A percentile compares a stretch with the other conserved stretches of the same genome.
These are phyloP conservation scores for Daldinia vernicosa DNA, from an alignment of 495 filamentous ascomycete species.

Conservation along the genomic window DNA sequence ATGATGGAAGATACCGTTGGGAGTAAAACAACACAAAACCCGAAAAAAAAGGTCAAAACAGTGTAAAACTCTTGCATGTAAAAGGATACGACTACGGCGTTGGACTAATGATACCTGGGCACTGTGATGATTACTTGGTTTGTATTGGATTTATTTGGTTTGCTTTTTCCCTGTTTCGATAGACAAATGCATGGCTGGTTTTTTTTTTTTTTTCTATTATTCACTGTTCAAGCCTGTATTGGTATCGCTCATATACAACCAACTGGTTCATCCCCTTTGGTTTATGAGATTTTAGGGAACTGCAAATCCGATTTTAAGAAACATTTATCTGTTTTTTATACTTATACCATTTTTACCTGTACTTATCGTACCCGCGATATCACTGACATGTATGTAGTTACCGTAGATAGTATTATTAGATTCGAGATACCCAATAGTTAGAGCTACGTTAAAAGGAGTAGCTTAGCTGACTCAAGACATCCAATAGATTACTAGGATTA, in stretches of 20 bases:
- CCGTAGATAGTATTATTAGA: slow-evolving; percentile 5
- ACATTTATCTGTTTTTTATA: neutral
- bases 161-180: slow-evolving; percentile 28
- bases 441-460: slow-evolving; percentile 8
- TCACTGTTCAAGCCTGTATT: slow-evolving; percentile 29
- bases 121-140: slow-evolving; percentile 22
- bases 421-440: neutral
- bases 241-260: slow-evolving; percentile 20
- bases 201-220: slow-evolving; percentile 14
- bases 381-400: neutral
- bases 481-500: slow-evolving; percentile 30
- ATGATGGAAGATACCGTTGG: slow-evolving; percentile 25
- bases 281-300: slow-evolving; percentile 25
- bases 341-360: neutral
- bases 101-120: slow-evolving; percentile 28
- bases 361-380: neutral
- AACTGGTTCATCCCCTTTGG: slow-evolving; percentile 16
- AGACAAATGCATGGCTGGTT: slow-evolving; percentile 8
- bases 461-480: slow-evolving; percentile 4
- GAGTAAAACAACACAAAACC: slow-evolving; percentile 20
- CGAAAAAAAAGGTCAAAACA: slow-evolving; percentile 20
- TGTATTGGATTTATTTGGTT: slow-evolving; percentile 3
- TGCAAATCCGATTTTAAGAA: slow-evolving; percentile 15
- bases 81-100: slow-evolving; percentile 30
- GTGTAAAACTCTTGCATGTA: slow-evolving; percentile 24